Evolutionary conservation across 768 basidiomycete species (phyloP).

Genomic region (Tulasnella sp.): DNA sequence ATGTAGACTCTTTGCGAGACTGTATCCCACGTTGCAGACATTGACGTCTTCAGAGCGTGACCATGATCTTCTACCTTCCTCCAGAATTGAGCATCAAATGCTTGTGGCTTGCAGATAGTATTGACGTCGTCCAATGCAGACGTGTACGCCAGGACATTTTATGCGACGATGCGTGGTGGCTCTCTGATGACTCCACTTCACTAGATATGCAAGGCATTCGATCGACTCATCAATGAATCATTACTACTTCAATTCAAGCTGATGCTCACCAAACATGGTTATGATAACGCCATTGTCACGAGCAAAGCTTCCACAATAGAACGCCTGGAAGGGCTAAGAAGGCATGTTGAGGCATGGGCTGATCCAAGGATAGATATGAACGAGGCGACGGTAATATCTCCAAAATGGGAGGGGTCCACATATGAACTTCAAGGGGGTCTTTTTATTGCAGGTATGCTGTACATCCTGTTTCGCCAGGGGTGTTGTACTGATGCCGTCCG

Average conservation of each 20-base stretch:
- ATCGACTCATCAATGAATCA: background rate
- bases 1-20: no score
- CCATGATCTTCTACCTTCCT: no score
- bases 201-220: background rate
- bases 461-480: no score
- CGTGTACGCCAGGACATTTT: no score
- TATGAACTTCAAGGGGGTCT: conserved; percentile 11
- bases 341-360: background rate
- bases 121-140: no score
- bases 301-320: background rate
- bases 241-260: background rate
- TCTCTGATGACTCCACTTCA: background rate
- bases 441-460: conserved; percentile 1
- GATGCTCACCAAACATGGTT: background rate
- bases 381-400: background rate
- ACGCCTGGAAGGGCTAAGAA: background rate
- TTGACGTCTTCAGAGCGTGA: no score
- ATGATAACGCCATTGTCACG: background rate
- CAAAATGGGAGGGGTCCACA: background rate
- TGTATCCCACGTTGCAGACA: no score
- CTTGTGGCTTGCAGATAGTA: no score
- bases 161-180: no score
- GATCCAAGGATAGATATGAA: background rate
- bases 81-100: no score
- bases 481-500: no score